Evolutionary conservation across 441 rosid species (phyloP).

Genomic region (Arabidopsis hybrid): DNA sequence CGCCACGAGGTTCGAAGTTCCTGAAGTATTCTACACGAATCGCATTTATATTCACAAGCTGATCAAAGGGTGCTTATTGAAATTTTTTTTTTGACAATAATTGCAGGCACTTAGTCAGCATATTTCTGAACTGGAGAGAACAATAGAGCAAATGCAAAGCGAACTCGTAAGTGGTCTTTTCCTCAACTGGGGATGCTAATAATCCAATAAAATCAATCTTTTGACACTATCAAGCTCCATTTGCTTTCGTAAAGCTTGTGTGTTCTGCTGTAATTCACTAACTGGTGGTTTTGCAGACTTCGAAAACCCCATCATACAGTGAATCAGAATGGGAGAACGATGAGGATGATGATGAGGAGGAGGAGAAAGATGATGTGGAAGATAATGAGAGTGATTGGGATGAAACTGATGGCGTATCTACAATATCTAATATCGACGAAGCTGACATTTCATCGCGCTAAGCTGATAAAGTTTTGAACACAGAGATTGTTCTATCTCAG

Average conservation of each 20-base stretch:
- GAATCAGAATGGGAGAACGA: conserved; percentile 54
- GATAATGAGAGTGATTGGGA: conserved; percentile 53
- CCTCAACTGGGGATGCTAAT: background rate
- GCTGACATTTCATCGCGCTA: conserved; percentile 24
- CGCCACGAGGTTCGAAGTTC: conserved; percentile 78
- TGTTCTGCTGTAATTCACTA: conserved; percentile 35
- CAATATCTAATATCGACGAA: conserved; percentile 48
- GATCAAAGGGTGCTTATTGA: conserved; percentile 11
- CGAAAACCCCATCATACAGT: conserved; percentile 50
- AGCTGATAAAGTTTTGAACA: background rate
- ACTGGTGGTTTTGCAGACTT: conserved; percentile 51
- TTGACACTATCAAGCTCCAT: background rate
- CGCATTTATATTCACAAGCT: conserved; percentile 23
- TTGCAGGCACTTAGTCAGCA: conserved; percentile 96
- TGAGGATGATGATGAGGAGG: conserved; percentile 42
- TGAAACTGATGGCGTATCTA: conserved; percentile 57
- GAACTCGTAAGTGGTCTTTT: conserved; percentile 71
- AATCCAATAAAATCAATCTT: background rate
- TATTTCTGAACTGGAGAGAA: conserved; percentile 79
- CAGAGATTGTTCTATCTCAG: background rate
- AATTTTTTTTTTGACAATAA: conserved; percentile 21
- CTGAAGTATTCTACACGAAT: conserved; percentile 28
- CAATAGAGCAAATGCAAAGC: conserved; percentile 75
- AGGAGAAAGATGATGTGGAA: conserved; percentile 46
- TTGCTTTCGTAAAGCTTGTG: conserved; percentile 15